Evolutionary conservation across 331 rosid genomes (phyloP), one percentile per base, ranked within the genome.

Genomic region (Quercus lobata): DNA sequence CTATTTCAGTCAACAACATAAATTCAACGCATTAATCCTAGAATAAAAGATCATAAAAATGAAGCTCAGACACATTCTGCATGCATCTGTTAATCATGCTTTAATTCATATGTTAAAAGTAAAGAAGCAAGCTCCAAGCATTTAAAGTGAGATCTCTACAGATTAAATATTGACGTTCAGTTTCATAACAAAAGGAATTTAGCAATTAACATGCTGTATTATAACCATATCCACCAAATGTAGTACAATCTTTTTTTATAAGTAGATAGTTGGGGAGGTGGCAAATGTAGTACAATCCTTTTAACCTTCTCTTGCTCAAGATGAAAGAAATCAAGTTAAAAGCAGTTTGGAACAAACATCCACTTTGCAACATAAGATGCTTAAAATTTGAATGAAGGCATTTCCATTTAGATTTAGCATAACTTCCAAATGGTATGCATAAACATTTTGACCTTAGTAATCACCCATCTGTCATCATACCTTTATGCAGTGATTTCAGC

Each of bases 261-360:
- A 2, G 46, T 41, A 41, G 46, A 41, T 8, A 8, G 46, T 41
- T 2, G 46, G 46, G 46, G 46, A 41, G 46, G 46, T 8, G 46
- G 46, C 8, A 78, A 79, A 16, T 17, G 6, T 17, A 65, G 46
- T 30, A 29, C 46, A 16, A 30, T 22, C 44, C 46, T 37, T 78
- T 22, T 80, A 81, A 60, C 78, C 49, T 16, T 74, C 72, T 37
- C 55, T 76, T 32, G 65, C 66, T 78, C 35, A 81, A 27, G 35
- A 30, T 4, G 68, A 71, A 68, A 65, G 46, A 65, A 30, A n/a
- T 65, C 44, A 65, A 65, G 71, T 65, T 49, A 49, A 60, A 27
- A 60, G 32, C 7, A 60, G 27, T 24, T 11, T 60, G 18, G 15
- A 24, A 65, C 17, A 68, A 34, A 35, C 53, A 30, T 34, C 27